Evolutionary conservation across 2,329 filamentous ascomycete genomes (phyloP).

Genomic region (Colletotrichum tropicale): DNA sequence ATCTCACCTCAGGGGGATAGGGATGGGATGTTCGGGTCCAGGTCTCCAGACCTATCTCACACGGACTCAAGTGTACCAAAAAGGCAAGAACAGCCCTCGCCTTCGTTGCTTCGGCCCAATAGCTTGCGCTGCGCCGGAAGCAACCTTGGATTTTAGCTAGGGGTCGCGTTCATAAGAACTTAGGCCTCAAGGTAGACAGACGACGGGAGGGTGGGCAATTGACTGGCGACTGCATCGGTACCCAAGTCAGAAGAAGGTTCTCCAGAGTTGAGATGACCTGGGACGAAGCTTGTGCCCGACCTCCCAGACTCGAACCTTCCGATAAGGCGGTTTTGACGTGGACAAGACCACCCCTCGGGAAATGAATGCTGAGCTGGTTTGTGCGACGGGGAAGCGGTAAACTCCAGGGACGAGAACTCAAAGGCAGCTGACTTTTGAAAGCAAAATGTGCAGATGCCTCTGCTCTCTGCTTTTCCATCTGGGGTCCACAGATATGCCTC

Average conservation of each 20-base stretch:
- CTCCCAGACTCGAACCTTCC: background rate
- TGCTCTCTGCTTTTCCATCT: background rate
- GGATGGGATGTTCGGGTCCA: background rate
- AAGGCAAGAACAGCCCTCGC: background rate
- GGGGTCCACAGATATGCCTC: background rate
- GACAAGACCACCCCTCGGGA: background rate
- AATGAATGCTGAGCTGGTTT: background rate
- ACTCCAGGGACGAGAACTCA: slow-evolving; percentile 17
- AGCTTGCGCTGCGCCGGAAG: background rate
- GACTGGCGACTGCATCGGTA: background rate
- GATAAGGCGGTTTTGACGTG: background rate
- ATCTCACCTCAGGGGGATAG: background rate
- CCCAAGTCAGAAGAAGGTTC: background rate
- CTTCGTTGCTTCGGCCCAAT: background rate
- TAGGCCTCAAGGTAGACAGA: background rate
- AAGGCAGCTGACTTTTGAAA: slow-evolving; percentile 15
- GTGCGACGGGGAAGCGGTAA: background rate
- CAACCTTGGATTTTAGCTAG: background rate
- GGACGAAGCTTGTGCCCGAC: background rate
- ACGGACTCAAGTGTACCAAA: background rate
- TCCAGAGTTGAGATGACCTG: background rate
- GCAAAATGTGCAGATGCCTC: background rate
- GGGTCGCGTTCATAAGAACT: background rate
- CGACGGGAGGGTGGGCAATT: background rate
- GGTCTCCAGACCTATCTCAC: background rate